These are phyloP conservation scores for Draba incana DNA, from an alignment of 345 rosid species.

Conservation along the genomic window DNA sequence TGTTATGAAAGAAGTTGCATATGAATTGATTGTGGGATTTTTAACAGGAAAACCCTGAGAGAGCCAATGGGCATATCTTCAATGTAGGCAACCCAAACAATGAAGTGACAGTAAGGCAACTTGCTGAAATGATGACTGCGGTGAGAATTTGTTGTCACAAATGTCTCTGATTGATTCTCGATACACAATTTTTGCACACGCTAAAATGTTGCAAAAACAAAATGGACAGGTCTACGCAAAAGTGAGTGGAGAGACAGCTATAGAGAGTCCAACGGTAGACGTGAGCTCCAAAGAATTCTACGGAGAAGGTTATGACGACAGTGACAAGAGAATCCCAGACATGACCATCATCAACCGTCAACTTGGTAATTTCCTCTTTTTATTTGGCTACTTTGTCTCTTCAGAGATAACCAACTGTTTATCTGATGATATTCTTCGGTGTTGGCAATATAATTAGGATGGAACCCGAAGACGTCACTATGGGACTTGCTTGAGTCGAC, in stretches of 20 bases:
- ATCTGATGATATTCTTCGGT: not conserved
- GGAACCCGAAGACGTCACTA: conserved; percentile 95
- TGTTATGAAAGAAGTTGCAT: conserved; percentile 26
- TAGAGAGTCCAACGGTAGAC: conserved; percentile 76
- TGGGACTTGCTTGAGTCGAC: conserved; percentile 98
- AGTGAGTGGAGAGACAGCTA: conserved; percentile 72
- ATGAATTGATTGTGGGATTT: conserved; percentile 16
- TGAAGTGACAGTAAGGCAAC: conserved; percentile 97
- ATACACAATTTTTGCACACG: not conserved
- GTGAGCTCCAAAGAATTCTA: conserved; percentile 92
- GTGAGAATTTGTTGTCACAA: conserved; percentile 42
- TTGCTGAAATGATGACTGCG: conserved; percentile 98
- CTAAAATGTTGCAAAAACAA: conserved; percentile 15
- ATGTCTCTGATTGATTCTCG: not conserved
- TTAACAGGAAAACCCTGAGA: conserved; percentile 85
- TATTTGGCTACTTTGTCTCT: not conserved
- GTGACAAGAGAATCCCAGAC: conserved; percentile 98
- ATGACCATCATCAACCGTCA: conserved; percentile 95
- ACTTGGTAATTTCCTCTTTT: conserved; percentile 56
- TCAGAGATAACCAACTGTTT: conserved; percentile 5
- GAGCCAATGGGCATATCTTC: conserved; percentile 96
- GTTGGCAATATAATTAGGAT: conserved; percentile 54
- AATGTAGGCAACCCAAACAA: conserved; percentile 99
- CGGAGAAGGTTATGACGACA: conserved; percentile 94
- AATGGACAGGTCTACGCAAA: conserved; percentile 68